Conservation (phyloP, 768 basidiomycete genomes). For the Amanita exitialis region DNA sequence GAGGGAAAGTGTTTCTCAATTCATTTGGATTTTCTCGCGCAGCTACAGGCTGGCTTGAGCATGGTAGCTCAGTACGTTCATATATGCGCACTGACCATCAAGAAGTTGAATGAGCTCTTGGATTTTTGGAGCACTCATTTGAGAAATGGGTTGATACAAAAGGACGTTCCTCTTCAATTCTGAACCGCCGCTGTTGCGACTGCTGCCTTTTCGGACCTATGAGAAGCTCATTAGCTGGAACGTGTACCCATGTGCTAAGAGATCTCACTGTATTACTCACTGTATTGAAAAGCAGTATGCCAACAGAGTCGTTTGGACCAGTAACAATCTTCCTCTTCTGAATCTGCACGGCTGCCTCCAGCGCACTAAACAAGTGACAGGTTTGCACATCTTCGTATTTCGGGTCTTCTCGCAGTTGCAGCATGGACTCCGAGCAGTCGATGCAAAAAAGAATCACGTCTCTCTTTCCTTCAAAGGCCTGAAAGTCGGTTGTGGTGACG, state of each 20-base stretch:
- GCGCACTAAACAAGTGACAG: conserved; percentile 68
- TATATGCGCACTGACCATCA: conserved; percentile 42
- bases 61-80: neutral
- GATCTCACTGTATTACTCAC: conserved; percentile 81
- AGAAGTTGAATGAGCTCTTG: conserved; percentile 70
- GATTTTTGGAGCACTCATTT: conserved; percentile 73
- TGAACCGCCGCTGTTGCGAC: conserved; percentile 28
- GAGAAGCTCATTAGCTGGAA: conserved; percentile 2
- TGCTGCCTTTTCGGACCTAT: conserved; percentile 34
- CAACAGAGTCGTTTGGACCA: conserved; percentile 83
- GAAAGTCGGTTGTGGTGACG: neutral
- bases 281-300: conserved; percentile 88
- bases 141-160: conserved; percentile 67
- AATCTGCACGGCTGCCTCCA: conserved; percentile 79
- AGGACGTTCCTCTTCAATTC: conserved; percentile 64
- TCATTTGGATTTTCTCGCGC: conserved; percentile 52
- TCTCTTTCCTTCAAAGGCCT: conserved; percentile 65
- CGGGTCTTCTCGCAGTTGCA: conserved; percentile 54
- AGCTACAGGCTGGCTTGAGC: conserved; percentile 27
- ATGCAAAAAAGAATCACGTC: conserved; percentile 95
- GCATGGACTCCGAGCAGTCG: conserved; percentile 90
- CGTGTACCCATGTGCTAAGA: conserved; percentile 1
- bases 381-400: conserved; percentile 57
- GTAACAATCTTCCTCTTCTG: conserved; percentile 85
- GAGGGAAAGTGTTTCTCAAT: conserved; percentile 55